These are phyloP conservation scores for Acorus calamus DNA, from an alignment of 106 monocot genomes.

Conservation along the genomic window DNA sequence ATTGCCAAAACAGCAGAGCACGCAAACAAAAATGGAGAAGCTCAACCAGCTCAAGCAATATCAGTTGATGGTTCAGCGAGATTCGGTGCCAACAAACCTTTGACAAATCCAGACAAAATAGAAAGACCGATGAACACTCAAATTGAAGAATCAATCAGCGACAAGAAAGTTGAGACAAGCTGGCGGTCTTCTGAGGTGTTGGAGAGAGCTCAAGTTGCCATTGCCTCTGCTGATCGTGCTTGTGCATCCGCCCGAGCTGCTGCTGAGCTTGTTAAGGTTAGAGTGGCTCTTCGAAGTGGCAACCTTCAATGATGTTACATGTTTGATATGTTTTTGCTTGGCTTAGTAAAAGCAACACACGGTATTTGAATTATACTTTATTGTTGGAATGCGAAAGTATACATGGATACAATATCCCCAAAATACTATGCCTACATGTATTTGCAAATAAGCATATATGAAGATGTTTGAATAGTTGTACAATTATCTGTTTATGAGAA, in stretches of 20 bases:
- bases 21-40: neutral
- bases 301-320: too few relatives aligned
- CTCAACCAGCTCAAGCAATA: conserved; percentile 2
- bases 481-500: too few relatives aligned
- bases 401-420: too few relatives aligned
- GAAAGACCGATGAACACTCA: conserved; percentile 1
- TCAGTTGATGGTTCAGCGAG: too few relatives aligned
- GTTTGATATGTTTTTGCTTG: too few relatives aligned
- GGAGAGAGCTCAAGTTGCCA: conserved; percentile 72
- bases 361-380: too few relatives aligned
- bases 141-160: conserved; percentile 1
- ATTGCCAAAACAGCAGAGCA: conserved; percentile 1
- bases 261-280: conserved; percentile 50
- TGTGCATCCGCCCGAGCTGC: conserved; percentile 61
- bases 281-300: neutral
- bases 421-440: too few relatives aligned
- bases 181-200: conserved; percentile 37
- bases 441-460: too few relatives aligned
- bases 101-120: neutral
- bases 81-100: too few relatives aligned
- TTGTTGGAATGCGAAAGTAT: too few relatives aligned
- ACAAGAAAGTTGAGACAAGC: conserved; percentile 8
- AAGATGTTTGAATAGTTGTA: too few relatives aligned
- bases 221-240: conserved; percentile 67
- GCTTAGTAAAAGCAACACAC: too few relatives aligned